These are phyloP conservation scores for Cavenderia fasciculata DNA, from an alignment of 78 protist species.

Conservation along the genomic window DNA sequence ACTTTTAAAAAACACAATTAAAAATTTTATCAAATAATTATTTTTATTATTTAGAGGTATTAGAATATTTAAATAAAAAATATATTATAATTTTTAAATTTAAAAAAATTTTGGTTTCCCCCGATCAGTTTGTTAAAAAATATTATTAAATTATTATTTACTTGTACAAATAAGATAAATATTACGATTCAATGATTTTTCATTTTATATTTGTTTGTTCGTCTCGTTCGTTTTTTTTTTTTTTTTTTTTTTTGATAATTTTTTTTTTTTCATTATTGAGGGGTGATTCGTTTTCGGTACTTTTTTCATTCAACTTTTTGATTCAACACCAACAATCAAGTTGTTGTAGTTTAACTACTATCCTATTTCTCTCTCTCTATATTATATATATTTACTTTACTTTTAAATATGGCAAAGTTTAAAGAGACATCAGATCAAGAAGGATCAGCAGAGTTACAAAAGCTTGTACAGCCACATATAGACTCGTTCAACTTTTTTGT, in stretches of 20 bases:
- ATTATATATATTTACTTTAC: neutral
- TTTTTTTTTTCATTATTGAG: neutral
- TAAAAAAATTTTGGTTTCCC: neutral
- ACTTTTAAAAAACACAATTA: too few relatives aligned
- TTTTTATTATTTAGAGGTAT: neutral
- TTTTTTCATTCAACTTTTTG: neutral
- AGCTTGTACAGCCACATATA: conserved; percentile 71
- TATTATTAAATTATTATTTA: neutral
- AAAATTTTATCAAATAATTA: too few relatives aligned
- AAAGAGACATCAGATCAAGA: neutral
- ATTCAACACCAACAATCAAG: neutral
- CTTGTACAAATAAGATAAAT: neutral
- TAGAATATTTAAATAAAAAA: neutral
- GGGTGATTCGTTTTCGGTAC: neutral
- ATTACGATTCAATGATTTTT: neutral
- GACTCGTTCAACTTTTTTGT: conserved; percentile 71
- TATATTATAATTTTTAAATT: neutral
- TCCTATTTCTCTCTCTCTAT: neutral
- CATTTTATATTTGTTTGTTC: neutral
- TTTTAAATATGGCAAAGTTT: neutral
- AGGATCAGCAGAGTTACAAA: neutral
- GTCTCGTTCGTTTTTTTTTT: neutral
- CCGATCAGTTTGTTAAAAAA: neutral
- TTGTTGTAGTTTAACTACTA: neutral
- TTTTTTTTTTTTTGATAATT: neutral